Evolutionary conservation across 2,329 filamentous ascomycete genomes (phyloP), one percentile per base, ranked within the genome.

Genomic region (Chrysoporthe puriensis): DNA sequence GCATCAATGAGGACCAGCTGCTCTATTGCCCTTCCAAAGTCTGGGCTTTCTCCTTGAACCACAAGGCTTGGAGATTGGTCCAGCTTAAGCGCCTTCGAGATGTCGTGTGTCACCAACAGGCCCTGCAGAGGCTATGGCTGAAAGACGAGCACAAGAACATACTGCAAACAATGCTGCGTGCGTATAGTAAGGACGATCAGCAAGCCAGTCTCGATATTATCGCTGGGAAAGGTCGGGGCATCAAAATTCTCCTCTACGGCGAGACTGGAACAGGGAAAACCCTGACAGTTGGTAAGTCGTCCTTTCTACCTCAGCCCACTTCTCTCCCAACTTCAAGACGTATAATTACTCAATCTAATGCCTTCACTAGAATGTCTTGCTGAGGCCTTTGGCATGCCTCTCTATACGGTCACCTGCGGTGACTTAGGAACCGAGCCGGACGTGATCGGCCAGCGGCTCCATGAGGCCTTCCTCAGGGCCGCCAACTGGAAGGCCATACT

Each of bases 91-190:
- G 14, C 11, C 48, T 52, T 21, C 9, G 5, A 1, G 2, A 26
- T 1, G 48, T 52, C 48, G 4, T 2, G 11, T 13, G 9, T 32
- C 9, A 32, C 48, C 1, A 5, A 11, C 2, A 32, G 21, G 48
- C 13, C 48, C 48, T 52, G 9, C 8, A 52, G 1, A 26, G 7
- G 48, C 21, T 52, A 32, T 52, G 21, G 9, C 48, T 52, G 48
- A 5, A 14, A 1, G 1, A 3, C 1, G 9, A 52, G n/a, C 0
- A 26, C 3, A 52, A 26, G 9, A 2, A 26, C 0, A 13, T 52
- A 1, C 21, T 52, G 2, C 1, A 26, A 14, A 14, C 13, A 4
- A 2, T 52, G 14, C 1, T 52, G 21, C 48, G 21, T 4, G 9
- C 48, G 4, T 11, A 52, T 52, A 0, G 3, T 3, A 26, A 11